Evolutionary conservation across 257 asterid genomes (phyloP).

Genomic region (Cinchona pubescens): DNA sequence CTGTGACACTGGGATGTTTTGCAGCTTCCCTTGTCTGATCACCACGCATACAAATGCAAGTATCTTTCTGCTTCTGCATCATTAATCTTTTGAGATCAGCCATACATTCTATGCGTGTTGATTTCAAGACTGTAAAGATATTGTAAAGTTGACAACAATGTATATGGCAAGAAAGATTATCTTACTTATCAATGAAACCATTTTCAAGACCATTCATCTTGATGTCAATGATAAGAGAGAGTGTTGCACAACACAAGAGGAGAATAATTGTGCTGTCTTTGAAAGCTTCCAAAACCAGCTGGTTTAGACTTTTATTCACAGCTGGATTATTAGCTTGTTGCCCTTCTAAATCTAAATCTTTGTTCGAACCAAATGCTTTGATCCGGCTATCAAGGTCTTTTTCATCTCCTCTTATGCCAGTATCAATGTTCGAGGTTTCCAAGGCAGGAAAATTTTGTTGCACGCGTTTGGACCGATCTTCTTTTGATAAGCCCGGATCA

Average conservation of each 20-base stretch:
- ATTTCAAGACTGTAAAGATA: slow-evolving; percentile 18
- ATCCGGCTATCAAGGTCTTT: slow-evolving; percentile 26
- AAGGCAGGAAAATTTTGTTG: slow-evolving; percentile 17
- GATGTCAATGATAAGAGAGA: slow-evolving; percentile 33
- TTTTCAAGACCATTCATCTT: slow-evolving; percentile 28
- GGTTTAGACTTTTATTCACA: not conserved
- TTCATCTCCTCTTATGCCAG: slow-evolving; percentile 31
- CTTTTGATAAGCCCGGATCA: not conserved
- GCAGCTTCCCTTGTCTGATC: slow-evolving; percentile 20
- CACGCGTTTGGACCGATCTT: not conserved
- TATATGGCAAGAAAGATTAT: slow-evolving; percentile 22
- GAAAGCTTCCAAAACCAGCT: slow-evolving; percentile 22
- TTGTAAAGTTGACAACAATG: slow-evolving; percentile 12
- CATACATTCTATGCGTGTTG: slow-evolving; percentile 10
- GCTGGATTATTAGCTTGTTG: not conserved
- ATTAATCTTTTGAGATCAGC: slow-evolving; percentile 14
- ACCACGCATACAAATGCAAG: slow-evolving; percentile 18
- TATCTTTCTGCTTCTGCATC: slow-evolving; percentile 7
- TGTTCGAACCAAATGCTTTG: slow-evolving; percentile 30
- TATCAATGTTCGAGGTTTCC: slow-evolving; percentile 17
- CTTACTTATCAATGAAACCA: slow-evolving; percentile 23
- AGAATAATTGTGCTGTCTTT: slow-evolving; percentile 33
- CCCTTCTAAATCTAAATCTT: not conserved
- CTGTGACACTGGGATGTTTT: slow-evolving; percentile 23
- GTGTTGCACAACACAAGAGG: slow-evolving; percentile 35